Evolutionary conservation across 805 yeast genomes (phyloP), one percentile per base, ranked within the genome.

Genomic region (Tetrapisispora fleetii): DNA sequence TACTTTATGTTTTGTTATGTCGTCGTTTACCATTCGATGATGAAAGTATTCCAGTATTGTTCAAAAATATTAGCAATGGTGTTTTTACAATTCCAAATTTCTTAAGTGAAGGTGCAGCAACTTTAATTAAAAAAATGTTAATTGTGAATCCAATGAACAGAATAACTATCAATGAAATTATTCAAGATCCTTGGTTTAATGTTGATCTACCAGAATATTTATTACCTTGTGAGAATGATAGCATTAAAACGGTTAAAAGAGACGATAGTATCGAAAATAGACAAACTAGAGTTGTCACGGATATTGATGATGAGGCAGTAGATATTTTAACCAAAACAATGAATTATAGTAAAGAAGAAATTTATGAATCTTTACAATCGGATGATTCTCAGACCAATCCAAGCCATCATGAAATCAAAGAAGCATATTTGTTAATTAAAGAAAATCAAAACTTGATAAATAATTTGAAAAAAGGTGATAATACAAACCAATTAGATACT

Each of bases 21-120:
- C 96, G 98, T 39, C 75, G 97, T 58, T 75, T 90, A 58, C 98
- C 98, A 16, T 90, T 90, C 65, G 98, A 90, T 67, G 98, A 90
- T 67, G 98, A 91, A 62, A 85, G 88, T 64, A 91, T 91, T 48
- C 98, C 98, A 9, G 95, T 93, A 1, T 73, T 91, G 52, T 91
- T 91, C 73, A 89, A 89, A 65, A 88, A 89, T 61, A 91, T 91
- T 62, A 80, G 87, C 61, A 85, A 87, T 60, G 98, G 98, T 67
- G 90, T 88, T 47, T 91, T 87, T 68, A 81, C 95, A 0, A 73
- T 91, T 50, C 98, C 98, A 22, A 85, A 83, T 57, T 89, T 83
- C 61, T 71, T 91, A 52, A 83, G 95, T 19, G 73, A 79, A 0
- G 97, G 96, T 6, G 95, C 97, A 3, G 83, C 87, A 58, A 78